A percentile compares a stretch with the other conserved stretches of the same genome.
Conservation (phyloP, 2,329 filamentous ascomycete genomes). For the Escovopsis sp. region DNA sequence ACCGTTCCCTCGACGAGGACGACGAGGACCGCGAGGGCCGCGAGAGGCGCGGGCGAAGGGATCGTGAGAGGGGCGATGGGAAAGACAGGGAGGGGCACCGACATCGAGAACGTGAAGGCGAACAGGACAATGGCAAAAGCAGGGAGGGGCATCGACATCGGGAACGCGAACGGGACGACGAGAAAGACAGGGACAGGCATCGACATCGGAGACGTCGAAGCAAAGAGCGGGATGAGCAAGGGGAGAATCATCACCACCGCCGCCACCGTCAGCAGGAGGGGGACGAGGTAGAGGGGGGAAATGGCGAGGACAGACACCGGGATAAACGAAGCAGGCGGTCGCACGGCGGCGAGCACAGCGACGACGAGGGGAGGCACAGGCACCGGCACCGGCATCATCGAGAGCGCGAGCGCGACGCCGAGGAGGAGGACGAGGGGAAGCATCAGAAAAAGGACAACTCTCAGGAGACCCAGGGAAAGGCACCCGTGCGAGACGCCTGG, state of each 20-base stretch:
- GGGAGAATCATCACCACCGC: too few species aligned
- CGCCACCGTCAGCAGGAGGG: too few species aligned
- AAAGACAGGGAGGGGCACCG: slow-evolving; percentile 16
- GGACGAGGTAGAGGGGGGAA: slow-evolving; percentile 5
- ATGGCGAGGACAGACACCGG: slow-evolving; percentile 34
- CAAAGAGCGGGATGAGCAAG: too few species aligned
- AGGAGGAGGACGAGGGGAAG: slow-evolving; percentile 30
- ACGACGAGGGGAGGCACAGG: slow-evolving; percentile 21
- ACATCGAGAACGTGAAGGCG: slow-evolving; percentile 10
- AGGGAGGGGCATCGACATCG: slow-evolving; percentile 16
- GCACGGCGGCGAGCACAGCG: slow-evolving; percentile 29
- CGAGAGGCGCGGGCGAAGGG: slow-evolving; percentile 8
- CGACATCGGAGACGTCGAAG: slow-evolving; percentile 19
- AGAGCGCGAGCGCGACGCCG: slow-evolving; percentile 10
- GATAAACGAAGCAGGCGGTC: slow-evolving; percentile 46
- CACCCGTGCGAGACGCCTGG: slow-evolving; percentile 67
- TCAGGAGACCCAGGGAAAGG: slow-evolving; percentile 12
- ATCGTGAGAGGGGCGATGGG: slow-evolving; percentile 9
- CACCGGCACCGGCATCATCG: slow-evolving; percentile 9
- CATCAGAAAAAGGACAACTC: slow-evolving; percentile 13
- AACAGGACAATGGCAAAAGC: slow-evolving; percentile 13
- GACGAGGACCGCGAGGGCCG: slow-evolving; percentile 23
- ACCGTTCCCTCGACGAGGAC: too few species aligned
- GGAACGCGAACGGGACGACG: slow-evolving; percentile 12
- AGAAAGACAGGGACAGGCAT: slow-evolving; percentile 16